Evolutionary conservation across 768 basidiomycete genomes (phyloP).

Genomic region (Rhizopogon vinicolor): DNA sequence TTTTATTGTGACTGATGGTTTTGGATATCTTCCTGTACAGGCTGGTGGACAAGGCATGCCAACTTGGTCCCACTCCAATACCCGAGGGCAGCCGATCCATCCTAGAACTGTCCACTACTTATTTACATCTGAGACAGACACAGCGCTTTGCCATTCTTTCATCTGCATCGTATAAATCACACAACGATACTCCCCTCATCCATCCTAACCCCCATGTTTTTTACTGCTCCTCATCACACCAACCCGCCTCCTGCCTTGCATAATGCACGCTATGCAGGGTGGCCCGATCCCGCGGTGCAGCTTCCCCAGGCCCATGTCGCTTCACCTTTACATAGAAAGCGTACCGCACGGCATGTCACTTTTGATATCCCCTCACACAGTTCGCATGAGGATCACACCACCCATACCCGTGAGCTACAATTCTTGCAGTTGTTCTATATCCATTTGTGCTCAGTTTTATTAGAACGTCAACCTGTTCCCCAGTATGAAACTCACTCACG

Average conservation of each 20-base stretch:
- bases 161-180: constrained; percentile 2
- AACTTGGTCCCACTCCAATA: not conserved
- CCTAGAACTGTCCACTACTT: not conserved
- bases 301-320: not conserved
- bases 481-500: not conserved
- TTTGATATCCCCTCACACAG: not conserved
- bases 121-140: too few species aligned
- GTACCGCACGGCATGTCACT: not conserved
- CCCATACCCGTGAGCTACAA: not conserved
- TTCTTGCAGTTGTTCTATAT: not conserved
- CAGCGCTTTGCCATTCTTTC: not conserved
- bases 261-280: not conserved
- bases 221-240: not conserved
- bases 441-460: not conserved
- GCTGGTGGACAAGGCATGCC: not conserved
- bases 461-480: not conserved
- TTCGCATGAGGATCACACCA: not conserved
- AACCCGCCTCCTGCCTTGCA: not conserved
- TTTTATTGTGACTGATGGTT: not conserved
- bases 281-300: not conserved
- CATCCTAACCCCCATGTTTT: not conserved
- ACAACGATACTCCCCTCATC: not conserved
- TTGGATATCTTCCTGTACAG: not conserved
- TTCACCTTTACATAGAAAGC: not conserved
- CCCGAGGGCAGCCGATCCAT: not conserved